Percentiles rank a stretch among this genome's conserved stretches.
Evolutionary conservation across 305 asterid genomes (phyloP).

Genomic region (Fraxinus baroniana): DNA sequence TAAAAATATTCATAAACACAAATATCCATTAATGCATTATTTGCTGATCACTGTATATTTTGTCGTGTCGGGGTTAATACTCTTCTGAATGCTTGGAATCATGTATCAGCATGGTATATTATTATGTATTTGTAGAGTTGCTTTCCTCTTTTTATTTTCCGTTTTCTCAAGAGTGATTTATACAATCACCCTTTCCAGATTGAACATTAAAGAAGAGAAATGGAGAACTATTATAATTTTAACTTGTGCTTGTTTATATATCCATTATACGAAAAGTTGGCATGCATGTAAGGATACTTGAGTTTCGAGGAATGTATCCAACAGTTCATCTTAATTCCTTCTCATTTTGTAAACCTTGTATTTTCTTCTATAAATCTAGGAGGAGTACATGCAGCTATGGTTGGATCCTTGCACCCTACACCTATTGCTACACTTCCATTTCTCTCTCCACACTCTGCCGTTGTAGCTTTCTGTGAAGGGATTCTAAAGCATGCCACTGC

Average conservation of each 20-base stretch:
- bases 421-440: constrained; percentile 46
- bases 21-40: neutral
- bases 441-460: constrained; percentile 95
- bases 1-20: neutral
- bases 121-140: neutral
- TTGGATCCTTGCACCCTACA: constrained; percentile 53
- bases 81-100: neutral
- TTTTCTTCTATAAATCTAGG: constrained; percentile 43
- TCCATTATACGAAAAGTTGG: neutral
- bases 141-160: neutral
- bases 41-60: neutral
- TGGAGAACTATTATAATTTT: neutral
- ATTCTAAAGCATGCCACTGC: constrained; percentile 95
- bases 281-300: neutral
- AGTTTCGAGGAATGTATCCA: neutral
- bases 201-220: neutral
- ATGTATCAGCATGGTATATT: neutral
- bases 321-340: neutral
- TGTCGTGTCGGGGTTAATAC: neutral
- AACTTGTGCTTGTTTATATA: neutral
- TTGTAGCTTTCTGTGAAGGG: constrained; percentile 95
- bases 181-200: neutral
- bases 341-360: constrained; percentile 1
- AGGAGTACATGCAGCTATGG: constrained; percentile 70
- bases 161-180: neutral